Base-by-base conservation (phyloP, 2,329 filamentous ascomycete genomes). In the Volutella citrinella region DNA sequence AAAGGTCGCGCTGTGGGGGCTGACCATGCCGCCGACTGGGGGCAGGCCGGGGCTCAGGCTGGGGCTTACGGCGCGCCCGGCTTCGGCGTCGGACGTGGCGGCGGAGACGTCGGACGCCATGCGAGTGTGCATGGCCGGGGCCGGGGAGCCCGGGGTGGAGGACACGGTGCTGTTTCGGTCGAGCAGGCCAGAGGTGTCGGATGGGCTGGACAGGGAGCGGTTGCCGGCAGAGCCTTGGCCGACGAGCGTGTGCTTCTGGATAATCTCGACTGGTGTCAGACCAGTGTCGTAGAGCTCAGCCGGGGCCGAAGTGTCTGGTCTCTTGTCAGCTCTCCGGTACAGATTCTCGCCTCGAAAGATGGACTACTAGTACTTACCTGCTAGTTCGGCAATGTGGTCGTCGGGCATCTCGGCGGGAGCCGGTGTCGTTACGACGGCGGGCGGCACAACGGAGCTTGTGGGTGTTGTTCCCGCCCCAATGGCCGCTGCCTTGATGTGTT, bases 231-330 rank as follows among this genome's bases (percentile, higher is more conserved):
- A 40, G 27, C 34, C 30, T 5, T 32, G 34, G 17, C 46, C 40
- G 22, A 57, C 44, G 32, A 46, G 45, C 10, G 57, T 52, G 37
- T 60, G 46, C 27, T 53, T 59, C 34, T 60, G 57, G 28, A 67
- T 59, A n/a, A 69, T 55, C 3, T 69, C 61, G 10, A 61, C 43
- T 7, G 61, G 60, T 0, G 63, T 57, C 12, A 69, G 53, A 11
- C 60, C 60, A 2, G 65, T 68, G 36, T 66, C 66, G 13, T 66
- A 60, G 4, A 78, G 62, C 42, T 78, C 74, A 12, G 52, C 55
- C 1, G 47, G 61, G 0, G 59, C 55, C 0, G 69, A 70, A 1
- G 65, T 71, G 40, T 72, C 70, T 66, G 33, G 12, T 26, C n/a
- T n/a, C n/a, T n/a, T n/a, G n/a, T n/a, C n/a, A n/a, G n/a, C n/a